phyloP scores from a whole-genome alignment of 192 early-diverging fungal genomes.

The Piromyces finnis region DNA sequence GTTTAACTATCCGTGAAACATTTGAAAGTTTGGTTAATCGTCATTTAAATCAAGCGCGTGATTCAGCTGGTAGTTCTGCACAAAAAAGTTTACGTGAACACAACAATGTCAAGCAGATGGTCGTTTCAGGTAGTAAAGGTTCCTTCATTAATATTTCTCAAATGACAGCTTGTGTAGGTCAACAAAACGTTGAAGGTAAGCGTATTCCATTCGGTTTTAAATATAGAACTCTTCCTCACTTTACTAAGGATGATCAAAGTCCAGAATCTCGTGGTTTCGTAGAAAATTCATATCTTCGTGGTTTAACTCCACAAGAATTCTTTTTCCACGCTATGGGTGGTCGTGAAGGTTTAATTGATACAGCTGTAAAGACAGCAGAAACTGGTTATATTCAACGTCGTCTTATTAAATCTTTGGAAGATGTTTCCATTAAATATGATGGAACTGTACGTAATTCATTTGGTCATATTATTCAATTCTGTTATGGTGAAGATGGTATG shows the following conservation, averaged over 20 bases:
- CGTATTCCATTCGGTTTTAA: constrained; percentile 95
- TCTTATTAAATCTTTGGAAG: constrained; percentile 93
- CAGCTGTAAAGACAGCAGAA: constrained; percentile 95
- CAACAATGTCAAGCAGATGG: constrained; percentile 97
- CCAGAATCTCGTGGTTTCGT: constrained; percentile 81
- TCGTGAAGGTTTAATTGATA: constrained; percentile 91
- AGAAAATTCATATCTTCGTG: constrained; percentile 74
- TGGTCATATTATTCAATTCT: constrained; percentile 87
- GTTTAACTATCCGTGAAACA: constrained; percentile 81
- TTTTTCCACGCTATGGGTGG: constrained; percentile 99
- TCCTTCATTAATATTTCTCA: constrained; percentile 92
- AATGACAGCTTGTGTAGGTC: constrained; percentile 97
- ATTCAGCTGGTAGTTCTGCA: constrained; percentile 73
- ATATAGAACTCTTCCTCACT: constrained; percentile 89
- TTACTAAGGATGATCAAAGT: constrained; percentile 89
- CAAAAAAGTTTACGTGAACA: constrained; percentile 64
- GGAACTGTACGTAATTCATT: constrained; percentile 89
- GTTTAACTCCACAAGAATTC: constrained; percentile 93
- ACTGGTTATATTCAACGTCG: constrained; percentile 98
- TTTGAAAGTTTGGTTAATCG: constrained; percentile 79
- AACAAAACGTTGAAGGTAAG: constrained; percentile 98
- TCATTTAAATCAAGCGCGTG: constrained; percentile 78
- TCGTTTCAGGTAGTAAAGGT: constrained; percentile 88
- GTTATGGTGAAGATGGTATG: constrained; percentile 97
- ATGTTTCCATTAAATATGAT: constrained; percentile 94